Evolutionary conservation across 805 yeast species (phyloP), one percentile per base, ranked within the genome.

Genomic region (Debaryomyces hansenii): DNA sequence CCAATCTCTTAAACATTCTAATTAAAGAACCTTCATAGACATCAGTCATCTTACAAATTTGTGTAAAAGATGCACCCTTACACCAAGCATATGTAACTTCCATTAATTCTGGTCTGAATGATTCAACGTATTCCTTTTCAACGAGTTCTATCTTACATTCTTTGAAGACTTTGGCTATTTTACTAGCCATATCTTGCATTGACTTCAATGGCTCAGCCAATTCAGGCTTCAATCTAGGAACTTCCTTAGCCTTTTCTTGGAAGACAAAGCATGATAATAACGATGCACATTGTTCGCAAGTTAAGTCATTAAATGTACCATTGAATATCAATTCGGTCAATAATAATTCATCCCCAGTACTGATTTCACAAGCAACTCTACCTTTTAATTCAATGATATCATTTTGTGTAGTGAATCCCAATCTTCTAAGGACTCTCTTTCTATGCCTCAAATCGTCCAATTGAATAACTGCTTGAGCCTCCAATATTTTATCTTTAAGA

Each of bases 61-160:
- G 97, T 0, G 97, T 92, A 67, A 94, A 94, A 0, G 94, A 74
- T 5, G 96, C 97, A 15, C 98, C 98, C 62, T 86, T 85, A 66
- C 97, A 90, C 99, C 99, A 94, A 40, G 92, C 87, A 66, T 73
- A 90, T 1, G 94, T 97, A 42, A 94, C 97, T 64, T 91, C 98
- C 98, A 94, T 92, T 50, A 94, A 76, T 62, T 94, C 96, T 15
- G 90, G 85, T 68, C 96, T 83, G 74, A 94, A 95, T 21, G 86
- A 78, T 62, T 90, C 96, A 35, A 94, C 86, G 61, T 94, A 94
- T 47, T 91, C 98, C 59, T 90, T 89, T 62, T 92, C 98, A 5
- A 83, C 85, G 40, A 94, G 74, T 50, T 92, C 97, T 42, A 94
- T 77, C 69, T 94, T 91, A 64, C 92, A 86, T 63, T 94, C 98